Conservation (phyloP, 2,329 filamentous ascomycete genomes). For the Cercospora citrullina region DNA sequence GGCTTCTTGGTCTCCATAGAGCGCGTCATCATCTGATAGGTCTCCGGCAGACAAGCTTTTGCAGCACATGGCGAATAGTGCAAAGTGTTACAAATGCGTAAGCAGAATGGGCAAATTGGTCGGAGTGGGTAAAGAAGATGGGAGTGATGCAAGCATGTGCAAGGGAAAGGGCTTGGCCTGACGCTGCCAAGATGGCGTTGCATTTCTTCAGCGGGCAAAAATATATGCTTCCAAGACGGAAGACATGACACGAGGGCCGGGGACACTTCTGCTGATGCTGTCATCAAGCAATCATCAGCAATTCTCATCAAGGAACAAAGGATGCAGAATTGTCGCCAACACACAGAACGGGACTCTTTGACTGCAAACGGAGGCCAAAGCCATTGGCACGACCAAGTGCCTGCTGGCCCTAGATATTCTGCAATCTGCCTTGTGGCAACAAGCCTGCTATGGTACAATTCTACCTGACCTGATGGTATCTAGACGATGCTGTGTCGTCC, state of each 20-base stretch:
- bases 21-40: background rate
- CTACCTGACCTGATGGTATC: background rate
- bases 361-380: background rate
- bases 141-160: background rate
- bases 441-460: constrained; percentile 4
- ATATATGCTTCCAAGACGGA: background rate
- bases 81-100: background rate
- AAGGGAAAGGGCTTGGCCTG: constrained; percentile 1
- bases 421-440: background rate
- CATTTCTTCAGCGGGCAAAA: background rate
- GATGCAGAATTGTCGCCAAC: background rate
- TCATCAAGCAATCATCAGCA: background rate
- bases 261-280: background rate
- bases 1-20: background rate
- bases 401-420: background rate
- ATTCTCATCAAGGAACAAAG: background rate
- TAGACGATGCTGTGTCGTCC: background rate
- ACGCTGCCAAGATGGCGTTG: background rate
- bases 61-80: background rate
- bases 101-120: constrained; percentile 1
- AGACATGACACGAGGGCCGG: background rate
- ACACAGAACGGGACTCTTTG: background rate
- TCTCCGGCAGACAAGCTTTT: background rate
- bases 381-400: background rate
- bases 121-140: background rate